Base-by-base conservation (phyloP, 345 rosid genomes). In the Citrus cavaleriei region DNA sequence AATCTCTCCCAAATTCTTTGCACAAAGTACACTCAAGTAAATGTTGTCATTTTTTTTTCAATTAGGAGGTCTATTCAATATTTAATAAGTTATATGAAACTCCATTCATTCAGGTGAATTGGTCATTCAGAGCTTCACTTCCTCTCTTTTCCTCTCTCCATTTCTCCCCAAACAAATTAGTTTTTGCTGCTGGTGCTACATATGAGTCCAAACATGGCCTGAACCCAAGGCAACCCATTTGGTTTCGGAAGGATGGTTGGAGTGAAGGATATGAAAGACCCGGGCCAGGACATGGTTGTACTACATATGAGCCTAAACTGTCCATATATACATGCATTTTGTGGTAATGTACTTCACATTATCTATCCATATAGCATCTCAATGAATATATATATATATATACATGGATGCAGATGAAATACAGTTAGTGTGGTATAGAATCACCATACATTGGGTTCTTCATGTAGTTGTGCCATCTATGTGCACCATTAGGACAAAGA, bases 401-500 rank as follows among this genome's bases (percentile, higher is more conserved):
- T n/a, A n/a, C 9, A 37, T 38, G 28, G n/a, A 63, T 1, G 14
- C 24, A 22, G 40, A 37, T 7, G 16, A 14, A 65, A 76, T 49
- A 49, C 0, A 30, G 19, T 12, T 28, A 65, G 12, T n/a, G 42
- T 32, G 77, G 14, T 57, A 76, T 30, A 55, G 49, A 80, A 55
- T 63, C 73, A 80, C 58, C 79, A 34, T 91, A 94, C 98, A 80
- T 84, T 81, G 94, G 97, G 76, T 70, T 78, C 86, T 91, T 94
- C 86, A 82, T 91, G 82, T 96, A 96, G 83, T 93, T 96, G 83
- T 94, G 97, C 99, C 99, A 96, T 88, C 99, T 86, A 81, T 94
- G 99, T 76, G 99, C 97, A 78, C 99, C 99, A 84, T 96, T 93
- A 55, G 99, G 93, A 60, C 98, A 98, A 83, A 96, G 98, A 87